Base-by-base conservation (phyloP, 176 grass and related monocot species). In the Raddia distichophylla region DNA sequence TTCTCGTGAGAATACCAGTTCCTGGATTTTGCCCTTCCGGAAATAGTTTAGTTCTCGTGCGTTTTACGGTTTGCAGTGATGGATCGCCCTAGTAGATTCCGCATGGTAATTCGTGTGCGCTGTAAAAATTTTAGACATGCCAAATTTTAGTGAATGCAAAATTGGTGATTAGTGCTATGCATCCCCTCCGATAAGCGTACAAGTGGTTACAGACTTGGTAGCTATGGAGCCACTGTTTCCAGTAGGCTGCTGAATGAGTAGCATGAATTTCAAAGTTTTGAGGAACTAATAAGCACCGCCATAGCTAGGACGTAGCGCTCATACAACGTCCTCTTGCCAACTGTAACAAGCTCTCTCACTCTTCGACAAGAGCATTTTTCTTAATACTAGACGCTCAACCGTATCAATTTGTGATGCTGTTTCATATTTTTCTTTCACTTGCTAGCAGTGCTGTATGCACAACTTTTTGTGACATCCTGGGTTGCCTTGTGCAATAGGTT, bases 251-350 rank as follows among this genome's bases (percentile, higher is more conserved):
- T 17, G 12, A 64, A 50, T 3, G 11, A 44, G 5, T 43, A 68
- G 3, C n/a, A 5, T 45, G 58, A 7, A 14, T 87, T 69, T 69
- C 54, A 61, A 15, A 3, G 71, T 62, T 78, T 78, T 35, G 7
- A 46, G 10, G 11, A 15, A 37, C 3, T 56, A 16, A 45, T 14
- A 7, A 15, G 7, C 27, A 27, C 27, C 27, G 1, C 27, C 27
- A 27, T 32, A 62, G 0, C 4, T 40, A 32, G 11, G 34, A 5
- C 55, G 33, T 20, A 42, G 16, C 14, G 4, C 17, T 19, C 40
- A 47, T 20, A 19, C 3, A 34, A 58, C n/a, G 7, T 52, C 33
- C 62, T 44, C 52, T 75, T 13, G 44, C 68, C 16, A 42, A 10
- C 11, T 40, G 42, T 3, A 7, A 52, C n/a, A 16, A 63, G 32